phyloP scores from a whole-genome alignment of 2,329 filamentous ascomycete genomes.

The Cordyceps cateniannulata region DNA sequence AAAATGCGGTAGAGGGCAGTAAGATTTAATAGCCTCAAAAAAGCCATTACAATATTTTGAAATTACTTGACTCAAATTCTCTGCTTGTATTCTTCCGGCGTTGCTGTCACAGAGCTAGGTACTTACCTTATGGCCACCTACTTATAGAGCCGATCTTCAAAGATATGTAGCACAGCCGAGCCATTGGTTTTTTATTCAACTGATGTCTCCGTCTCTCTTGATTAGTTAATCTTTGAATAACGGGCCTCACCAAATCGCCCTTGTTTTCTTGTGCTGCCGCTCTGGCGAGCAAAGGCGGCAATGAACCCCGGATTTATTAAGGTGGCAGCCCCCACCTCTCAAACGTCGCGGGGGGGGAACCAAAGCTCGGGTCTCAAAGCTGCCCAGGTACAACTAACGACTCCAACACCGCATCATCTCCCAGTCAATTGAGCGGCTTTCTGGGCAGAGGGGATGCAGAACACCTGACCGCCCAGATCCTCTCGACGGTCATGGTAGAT shows the following conservation, averaged over 20 bases:
- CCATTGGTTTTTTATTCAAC: no score
- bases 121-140: no score
- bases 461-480: not conserved
- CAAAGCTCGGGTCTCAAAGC: not conserved
- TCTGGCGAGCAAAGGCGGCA: not conserved
- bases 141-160: no score
- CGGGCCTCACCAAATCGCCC: no score
- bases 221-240: no score
- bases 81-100: no score
- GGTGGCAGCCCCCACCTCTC: not conserved
- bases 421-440: not conserved
- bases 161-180: no score
- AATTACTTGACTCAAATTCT: not conserved
- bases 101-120: no score
- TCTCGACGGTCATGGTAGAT: conserved; percentile 5
- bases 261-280: no score
- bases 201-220: no score
- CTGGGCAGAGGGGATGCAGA: conserved; percentile 1
- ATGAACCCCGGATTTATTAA: not conserved
- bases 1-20: not conserved
- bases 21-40: not conserved
- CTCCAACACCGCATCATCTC: not conserved
- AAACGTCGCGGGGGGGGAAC: not conserved
- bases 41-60: not conserved
- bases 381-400: not conserved